Conservation (phyloP, 2,329 filamentous ascomycete genomes). For the Alternaria triticina region DNA sequence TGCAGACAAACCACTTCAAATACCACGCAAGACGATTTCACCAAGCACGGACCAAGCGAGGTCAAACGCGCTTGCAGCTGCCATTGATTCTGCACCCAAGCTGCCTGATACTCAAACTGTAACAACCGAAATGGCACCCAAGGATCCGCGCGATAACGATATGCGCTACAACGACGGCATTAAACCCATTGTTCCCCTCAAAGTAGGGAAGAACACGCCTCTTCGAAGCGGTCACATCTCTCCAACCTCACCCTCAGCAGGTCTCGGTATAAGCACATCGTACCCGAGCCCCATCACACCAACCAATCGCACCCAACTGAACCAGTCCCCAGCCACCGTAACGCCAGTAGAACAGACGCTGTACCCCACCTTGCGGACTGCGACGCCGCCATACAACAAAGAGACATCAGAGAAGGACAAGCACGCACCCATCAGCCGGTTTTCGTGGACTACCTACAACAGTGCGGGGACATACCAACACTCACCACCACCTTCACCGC, state of each 20-base stretch:
- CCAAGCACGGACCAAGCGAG: constrained; percentile 23
- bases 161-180: constrained; percentile 48
- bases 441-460: constrained; percentile 42
- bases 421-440: constrained; percentile 29
- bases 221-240: constrained; percentile 40
- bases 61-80: constrained; percentile 36
- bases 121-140: constrained; percentile 26
- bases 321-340: constrained; percentile 18
- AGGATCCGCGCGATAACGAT: constrained; percentile 20
- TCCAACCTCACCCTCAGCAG: constrained; percentile 34
- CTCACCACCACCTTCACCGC: constrained; percentile 52
- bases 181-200: constrained; percentile 53
- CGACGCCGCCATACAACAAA: constrained; percentile 34
- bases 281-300: constrained; percentile 42
- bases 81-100: constrained; percentile 23
- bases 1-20: constrained; percentile 62
- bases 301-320: constrained; percentile 25
- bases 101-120: constrained; percentile 40
- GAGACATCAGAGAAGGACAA: constrained; percentile 31
- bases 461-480: constrained; percentile 50
- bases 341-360: constrained; percentile 19
- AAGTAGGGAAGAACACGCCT: constrained; percentile 48
- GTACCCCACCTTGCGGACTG: constrained; percentile 23
- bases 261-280: constrained; percentile 31
- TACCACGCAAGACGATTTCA: constrained; percentile 46